Evolutionary conservation across 2,329 filamentous ascomycete genomes (phyloP).

Genomic region (Apiospora saccharicola): DNA sequence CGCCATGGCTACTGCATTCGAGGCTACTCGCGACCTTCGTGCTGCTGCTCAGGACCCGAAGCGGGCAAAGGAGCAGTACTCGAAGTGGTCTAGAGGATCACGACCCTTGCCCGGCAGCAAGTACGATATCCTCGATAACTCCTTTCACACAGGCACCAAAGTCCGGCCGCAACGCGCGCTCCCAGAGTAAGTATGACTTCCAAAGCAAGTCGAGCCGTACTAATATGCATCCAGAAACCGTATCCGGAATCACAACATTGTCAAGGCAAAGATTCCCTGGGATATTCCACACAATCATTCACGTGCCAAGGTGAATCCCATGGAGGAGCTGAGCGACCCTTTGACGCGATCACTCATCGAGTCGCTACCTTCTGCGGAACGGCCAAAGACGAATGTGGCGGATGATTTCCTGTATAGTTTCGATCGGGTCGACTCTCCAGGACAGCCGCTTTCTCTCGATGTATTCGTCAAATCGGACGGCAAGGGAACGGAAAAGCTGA

Average conservation of each 20-base stretch:
- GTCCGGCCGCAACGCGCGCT: slow-evolving; percentile 44
- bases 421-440: slow-evolving; percentile 49
- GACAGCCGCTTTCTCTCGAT: slow-evolving; percentile 49
- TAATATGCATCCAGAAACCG: slow-evolving; percentile 31
- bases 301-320: slow-evolving; percentile 44
- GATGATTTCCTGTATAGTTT: slow-evolving; percentile 54
- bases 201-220: not conserved
- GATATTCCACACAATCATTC: slow-evolving; percentile 40
- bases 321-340: slow-evolving; percentile 46
- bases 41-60: slow-evolving; percentile 52
- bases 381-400: slow-evolving; percentile 34
- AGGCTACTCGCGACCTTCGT: slow-evolving; percentile 51
- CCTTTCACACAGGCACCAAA: slow-evolving; percentile 37
- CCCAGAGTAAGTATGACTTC: slow-evolving; percentile 42
- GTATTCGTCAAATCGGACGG: slow-evolving; percentile 46
- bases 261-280: slow-evolving; percentile 42
- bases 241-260: slow-evolving; percentile 44
- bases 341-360: slow-evolving; percentile 46
- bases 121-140: slow-evolving; percentile 24
- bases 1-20: slow-evolving; percentile 38
- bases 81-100: slow-evolving; percentile 52
- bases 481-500: slow-evolving; percentile 52
- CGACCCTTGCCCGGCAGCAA: slow-evolving; percentile 42
- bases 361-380: slow-evolving; percentile 37
- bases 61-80: slow-evolving; percentile 50